A percentile compares a stretch with the other conserved stretches of the same genome.
Evolutionary conservation across 208 protist genomes (phyloP).

Genomic region (Leishmania aethiopica): DNA sequence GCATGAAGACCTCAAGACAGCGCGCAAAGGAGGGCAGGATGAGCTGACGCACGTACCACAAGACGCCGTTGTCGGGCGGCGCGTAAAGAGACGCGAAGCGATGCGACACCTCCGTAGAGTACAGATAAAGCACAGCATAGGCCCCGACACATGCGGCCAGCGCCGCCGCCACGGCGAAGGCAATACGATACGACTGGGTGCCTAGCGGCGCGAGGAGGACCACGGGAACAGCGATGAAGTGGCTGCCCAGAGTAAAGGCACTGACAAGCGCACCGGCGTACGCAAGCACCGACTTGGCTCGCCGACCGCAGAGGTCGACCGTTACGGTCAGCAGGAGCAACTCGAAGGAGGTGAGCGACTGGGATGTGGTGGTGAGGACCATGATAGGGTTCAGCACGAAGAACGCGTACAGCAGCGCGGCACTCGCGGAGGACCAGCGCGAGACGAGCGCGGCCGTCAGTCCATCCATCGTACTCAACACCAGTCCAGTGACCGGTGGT

Average conservation of each 20-base stretch:
- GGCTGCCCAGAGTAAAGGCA: conserved; percentile 39
- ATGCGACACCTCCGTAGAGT: conserved; percentile 18
- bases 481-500: conserved; percentile 33
- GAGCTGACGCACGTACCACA: conserved; percentile 84
- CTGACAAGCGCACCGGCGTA: conserved; percentile 32
- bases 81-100: conserved; percentile 55
- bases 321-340: conserved; percentile 50
- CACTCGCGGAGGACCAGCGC: conserved; percentile 42
- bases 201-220: conserved; percentile 64
- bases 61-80: conserved; percentile 65
- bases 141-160: conserved; percentile 17
- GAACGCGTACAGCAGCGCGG: conserved; percentile 56
- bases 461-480: conserved; percentile 65
- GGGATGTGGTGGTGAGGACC: conserved; percentile 41
- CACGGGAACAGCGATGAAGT: conserved; percentile 58
- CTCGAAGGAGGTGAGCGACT: conserved; percentile 69
- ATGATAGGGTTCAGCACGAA: conserved; percentile 74
- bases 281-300: background rate
- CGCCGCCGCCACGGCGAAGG: conserved; percentile 17
- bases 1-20: conserved; percentile 49
- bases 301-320: conserved; percentile 37
- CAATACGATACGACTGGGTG: conserved; percentile 12
- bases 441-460: conserved; percentile 58
- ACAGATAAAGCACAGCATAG: conserved; percentile 39
- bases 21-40: conserved; percentile 56